Base-by-base conservation (phyloP, 805 yeast genomes). In the Kazachstania taianensis region DNA sequence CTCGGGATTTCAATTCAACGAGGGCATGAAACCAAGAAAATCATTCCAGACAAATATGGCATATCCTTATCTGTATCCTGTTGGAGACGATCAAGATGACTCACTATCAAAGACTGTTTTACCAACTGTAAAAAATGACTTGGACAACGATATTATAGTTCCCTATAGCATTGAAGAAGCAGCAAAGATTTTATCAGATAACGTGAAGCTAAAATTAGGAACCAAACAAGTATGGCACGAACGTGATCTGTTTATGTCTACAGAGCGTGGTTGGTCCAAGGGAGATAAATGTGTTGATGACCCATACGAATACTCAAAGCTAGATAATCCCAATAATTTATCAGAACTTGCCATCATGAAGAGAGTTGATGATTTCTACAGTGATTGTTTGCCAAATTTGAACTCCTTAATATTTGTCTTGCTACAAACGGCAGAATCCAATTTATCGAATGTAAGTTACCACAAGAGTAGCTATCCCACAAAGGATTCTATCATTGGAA, bases 81-180 rank as follows among this genome's bases (percentile, higher is more conserved):
- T 63, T 4, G 63, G 53, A 24, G 63, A 56, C 19, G 53, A 55
- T 13, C 63, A 53, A 5, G 57, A 57, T 2, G 56, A 51, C 30
- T 28, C 10, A 14, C n/a, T 23, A 16, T 8, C 3, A 18, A 17
- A 48, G 41, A 36, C 33, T 43, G 12, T 23, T 31, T 25, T 19
- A 4, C 26, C 30, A 7, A 37, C 32, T 8, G 20, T 23, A 15
- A 15, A 25, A 4, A 30, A 31, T 4, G 23, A 27, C 12, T 35
- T 35, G 6, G 36, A 43, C 9, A 36, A 36, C 23, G 50, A 45
- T 16, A 33, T 39, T 3, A 32, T 32, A 18, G 74, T 77, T 0
- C 96, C 96, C 0, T 68, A 61, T 27, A 85, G 94, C 41, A 75
- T 87, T 20, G 64, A 70, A 31, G 95, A 89, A 53, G 96, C 96